Base-by-base conservation (phyloP, 768 basidiomycete species). In the Cyathus striatus region DNA sequence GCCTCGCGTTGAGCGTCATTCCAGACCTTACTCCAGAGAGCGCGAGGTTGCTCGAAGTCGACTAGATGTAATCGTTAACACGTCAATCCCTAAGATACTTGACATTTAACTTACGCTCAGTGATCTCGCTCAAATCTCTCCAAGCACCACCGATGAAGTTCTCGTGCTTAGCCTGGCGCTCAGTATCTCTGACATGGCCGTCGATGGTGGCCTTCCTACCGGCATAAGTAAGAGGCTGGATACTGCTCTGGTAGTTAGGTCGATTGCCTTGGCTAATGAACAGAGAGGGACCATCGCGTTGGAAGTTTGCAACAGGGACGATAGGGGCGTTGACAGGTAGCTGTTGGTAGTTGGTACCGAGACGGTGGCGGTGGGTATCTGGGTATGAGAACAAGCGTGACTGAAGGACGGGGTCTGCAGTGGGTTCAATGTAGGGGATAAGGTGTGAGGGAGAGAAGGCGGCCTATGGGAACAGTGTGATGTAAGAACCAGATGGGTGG, bases 311-410 rank as follows among this genome's bases (percentile, higher is more conserved):
- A 42, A 89, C 69, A 4, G 83, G 86, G 40, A 65, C 69, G 38
- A 86, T 58, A 1, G 91, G 86, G 4, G 80, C 73, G 61, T 97
- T 97, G 59, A 93, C 84, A 1, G 93, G 92, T 7, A 97, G 69
- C 56, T 95, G 87, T 55, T 83, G 75, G 68, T 90, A 87, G 70
- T 90, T 90, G 42, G 58, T 52, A 26, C 88, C 88, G 23, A 90
- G 83, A 58, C 88, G 85, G 67, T 90, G 82, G 45, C 87, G 85
- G 59, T 90, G 87, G 26, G 88, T 89, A 58, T 90, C 88, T 3
- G 86, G 84, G 73, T 98, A 98, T 3, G 90, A 90, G 81, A 96
- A 97, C 38, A 96, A 78, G 42, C 94, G 89, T 17, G 88, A 86
- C 60, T 97, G 93, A 50, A 97, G 75, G 52, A 97, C 89, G 18